phyloP scores from a whole-genome alignment of 1,284 basidiomycete genomes.

The Vanrija pseudolonga region DNA sequence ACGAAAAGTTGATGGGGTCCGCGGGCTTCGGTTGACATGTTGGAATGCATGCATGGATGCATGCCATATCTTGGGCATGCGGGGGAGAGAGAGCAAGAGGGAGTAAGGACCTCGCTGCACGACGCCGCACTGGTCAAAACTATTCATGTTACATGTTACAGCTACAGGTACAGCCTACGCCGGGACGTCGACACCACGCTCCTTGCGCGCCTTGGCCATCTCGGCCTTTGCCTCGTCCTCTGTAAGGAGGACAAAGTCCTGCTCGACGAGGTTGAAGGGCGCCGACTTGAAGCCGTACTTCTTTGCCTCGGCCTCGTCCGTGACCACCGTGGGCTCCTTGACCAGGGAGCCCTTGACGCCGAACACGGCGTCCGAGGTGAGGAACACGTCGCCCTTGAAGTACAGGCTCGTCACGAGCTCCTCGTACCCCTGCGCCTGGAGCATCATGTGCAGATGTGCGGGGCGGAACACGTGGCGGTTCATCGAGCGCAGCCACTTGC shows the following conservation, averaged over 20 bases:
- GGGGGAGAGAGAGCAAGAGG: too few relatives aligned
- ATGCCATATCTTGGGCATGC: too few relatives aligned
- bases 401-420: constrained; percentile 71
- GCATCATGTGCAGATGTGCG: constrained; percentile 71
- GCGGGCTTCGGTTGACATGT: too few relatives aligned
- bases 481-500: constrained; percentile 58
- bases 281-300: constrained; percentile 18
- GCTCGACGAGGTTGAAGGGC: constrained; percentile 11
- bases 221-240: constrained; percentile 12
- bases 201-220: background rate
- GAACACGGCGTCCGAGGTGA: constrained; percentile 22
- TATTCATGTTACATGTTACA: too few relatives aligned
- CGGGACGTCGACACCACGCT: too few relatives aligned
- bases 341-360: constrained; percentile 22
- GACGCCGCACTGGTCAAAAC: too few relatives aligned
- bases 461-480: constrained; percentile 73
- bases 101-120: too few relatives aligned
- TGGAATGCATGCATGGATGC: too few relatives aligned
- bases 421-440: constrained; percentile 64
- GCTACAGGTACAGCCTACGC: too few relatives aligned
- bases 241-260: constrained; percentile 23
- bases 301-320: constrained; percentile 14
- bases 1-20: too few relatives aligned
- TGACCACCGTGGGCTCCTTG: constrained; percentile 12
- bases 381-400: constrained; percentile 60